Evolutionary conservation across 2,329 filamentous ascomycete genomes (phyloP), one percentile per base, ranked within the genome.

Genomic region (Pseudonectria buxi): DNA sequence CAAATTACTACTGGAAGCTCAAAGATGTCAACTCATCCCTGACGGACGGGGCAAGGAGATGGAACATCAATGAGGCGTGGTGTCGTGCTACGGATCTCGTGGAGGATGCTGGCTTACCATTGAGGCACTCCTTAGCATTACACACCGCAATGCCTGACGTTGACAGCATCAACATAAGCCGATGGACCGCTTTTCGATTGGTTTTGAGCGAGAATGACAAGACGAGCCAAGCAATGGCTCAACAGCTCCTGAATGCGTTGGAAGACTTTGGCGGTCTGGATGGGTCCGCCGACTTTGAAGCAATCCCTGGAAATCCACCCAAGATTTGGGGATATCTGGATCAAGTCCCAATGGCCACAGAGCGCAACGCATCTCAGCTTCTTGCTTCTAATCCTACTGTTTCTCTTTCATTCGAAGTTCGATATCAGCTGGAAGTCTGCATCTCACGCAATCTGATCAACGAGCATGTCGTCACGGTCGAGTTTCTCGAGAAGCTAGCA

Each of bases 341-440:
- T 18, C 49, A 56, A 16, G 41, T 49, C 2, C 28, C 28, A 3
- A 18, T 37, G 10, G 15, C 30, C 2, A 34, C 31, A 14, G 37
- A 40, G 5, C 42, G 41, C 11, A 54, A 56, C 16, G 53, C 18
- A 22, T 22, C 58, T 4, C 41, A 54, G 4, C 49, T 56, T 16
- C 49, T 58, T 4, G 43, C 63, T 5, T 45, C 46, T 10, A 40
- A 46, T 10, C 42, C 41, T 10, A 35, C 37, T 1, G 28, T 39
- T 6, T 32, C 36, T 5, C 66, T 90, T 4, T 64, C 76, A 0
- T 95, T 88, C 42, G 64, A 78, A 1, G 76, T 95, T 2, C 76
- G 86, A 12, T 98, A 96, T 54, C 88, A 95, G 56, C 73, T 98
- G 0, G 90, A 98, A 57, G 89, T 87, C 0, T 96, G 90, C 55